These are phyloP conservation scores for Grigorovia humatica DNA, from an alignment of 805 yeast genomes.

Conservation along the genomic window DNA sequence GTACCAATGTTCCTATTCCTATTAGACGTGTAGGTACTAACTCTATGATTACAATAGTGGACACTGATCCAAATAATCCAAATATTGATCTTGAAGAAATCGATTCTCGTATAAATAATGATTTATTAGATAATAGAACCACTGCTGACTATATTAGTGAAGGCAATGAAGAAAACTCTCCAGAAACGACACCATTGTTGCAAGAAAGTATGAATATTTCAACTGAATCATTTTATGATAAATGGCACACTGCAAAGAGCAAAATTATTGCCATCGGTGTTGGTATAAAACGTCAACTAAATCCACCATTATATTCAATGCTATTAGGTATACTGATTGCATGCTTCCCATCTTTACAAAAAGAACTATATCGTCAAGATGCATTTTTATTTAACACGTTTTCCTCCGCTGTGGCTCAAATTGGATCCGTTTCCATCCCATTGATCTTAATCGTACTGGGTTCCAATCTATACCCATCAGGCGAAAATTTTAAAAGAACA, in stretches of 20 bases:
- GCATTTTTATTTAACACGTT: conserved; percentile 61
- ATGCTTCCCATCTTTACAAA: conserved; percentile 47
- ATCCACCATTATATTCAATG: conserved; percentile 82
- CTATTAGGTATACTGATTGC: conserved; percentile 58
- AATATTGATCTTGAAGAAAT: background rate
- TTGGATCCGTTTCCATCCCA: conserved; percentile 72
- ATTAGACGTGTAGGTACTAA: background rate
- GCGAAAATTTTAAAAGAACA: conserved; percentile 57
- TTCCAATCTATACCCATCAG: conserved; percentile 62
- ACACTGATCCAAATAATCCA: background rate
- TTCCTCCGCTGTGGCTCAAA: conserved; percentile 49
- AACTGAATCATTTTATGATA: background rate
- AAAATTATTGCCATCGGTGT: conserved; percentile 3
- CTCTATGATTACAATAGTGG: background rate
- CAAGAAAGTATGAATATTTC: conserved; percentile 10
- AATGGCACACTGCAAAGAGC: background rate
- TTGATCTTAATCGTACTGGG: conserved; percentile 67
- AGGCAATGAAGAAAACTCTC: background rate
- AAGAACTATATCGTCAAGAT: conserved; percentile 43
- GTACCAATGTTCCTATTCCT: background rate
- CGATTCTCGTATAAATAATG: background rate
- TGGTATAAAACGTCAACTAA: conserved; percentile 41
- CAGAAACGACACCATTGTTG: conserved; percentile 6
- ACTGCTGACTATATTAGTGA: background rate
- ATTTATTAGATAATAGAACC: background rate